Conservation (phyloP, 1,139 yeast species). For the Yamadazyma sp. region DNA sequence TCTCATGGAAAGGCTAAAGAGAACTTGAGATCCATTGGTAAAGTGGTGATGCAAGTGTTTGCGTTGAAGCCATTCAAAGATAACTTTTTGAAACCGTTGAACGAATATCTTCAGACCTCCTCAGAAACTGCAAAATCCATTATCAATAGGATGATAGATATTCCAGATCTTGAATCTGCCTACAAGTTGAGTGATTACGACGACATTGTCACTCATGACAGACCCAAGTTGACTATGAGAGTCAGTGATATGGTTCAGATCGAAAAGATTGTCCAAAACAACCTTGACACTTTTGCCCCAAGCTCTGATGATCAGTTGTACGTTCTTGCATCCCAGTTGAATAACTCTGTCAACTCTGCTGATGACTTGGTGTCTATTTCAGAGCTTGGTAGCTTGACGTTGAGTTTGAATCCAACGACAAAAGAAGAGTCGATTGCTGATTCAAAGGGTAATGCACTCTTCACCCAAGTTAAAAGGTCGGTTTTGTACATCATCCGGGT, state of each 20-base stretch:
- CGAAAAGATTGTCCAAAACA: constrained; percentile 56
- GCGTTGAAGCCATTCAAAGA: constrained; percentile 69
- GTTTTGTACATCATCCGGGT: constrained; percentile 77
- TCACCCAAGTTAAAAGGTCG: constrained; percentile 81
- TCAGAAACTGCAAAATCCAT: constrained; percentile 46
- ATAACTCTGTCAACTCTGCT: constrained; percentile 34
- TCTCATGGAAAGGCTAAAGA: constrained; percentile 29
- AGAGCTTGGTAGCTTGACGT: constrained; percentile 40
- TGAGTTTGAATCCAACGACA: constrained; percentile 52
- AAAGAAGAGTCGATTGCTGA: constrained; percentile 45
- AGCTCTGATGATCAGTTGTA: constrained; percentile 56
- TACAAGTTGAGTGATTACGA: constrained; percentile 68
- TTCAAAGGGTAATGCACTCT: constrained; percentile 51
- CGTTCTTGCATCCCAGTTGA: constrained; percentile 34
- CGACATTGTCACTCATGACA: constrained; percentile 65
- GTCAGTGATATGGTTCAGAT: constrained; percentile 65
- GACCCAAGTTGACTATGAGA: constrained; percentile 64
- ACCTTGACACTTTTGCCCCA: constrained; percentile 53
- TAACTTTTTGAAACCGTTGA: constrained; percentile 75
- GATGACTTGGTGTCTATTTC: constrained; percentile 42
- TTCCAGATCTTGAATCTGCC: constrained; percentile 57
- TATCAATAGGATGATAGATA: constrained; percentile 50
- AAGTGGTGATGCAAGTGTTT: constrained; percentile 65
- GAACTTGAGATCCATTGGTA: constrained; percentile 59
- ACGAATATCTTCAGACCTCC: constrained; percentile 61